phyloP scores from a whole-genome alignment of 2,329 filamentous ascomycete genomes.

The Davidsoniella eucalypti region DNA sequence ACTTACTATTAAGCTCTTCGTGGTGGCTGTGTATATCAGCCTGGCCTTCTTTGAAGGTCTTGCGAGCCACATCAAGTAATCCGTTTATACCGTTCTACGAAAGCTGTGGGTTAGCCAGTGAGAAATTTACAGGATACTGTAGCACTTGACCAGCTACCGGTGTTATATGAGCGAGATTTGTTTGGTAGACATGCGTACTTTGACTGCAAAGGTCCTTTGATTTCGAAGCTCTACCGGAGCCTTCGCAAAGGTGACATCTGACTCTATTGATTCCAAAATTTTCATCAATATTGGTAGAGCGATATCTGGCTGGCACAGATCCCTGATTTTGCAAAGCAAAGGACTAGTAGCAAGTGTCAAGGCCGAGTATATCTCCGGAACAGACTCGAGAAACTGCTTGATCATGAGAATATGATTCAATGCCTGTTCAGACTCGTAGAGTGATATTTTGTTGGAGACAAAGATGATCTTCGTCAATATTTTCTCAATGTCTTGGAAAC shows the following conservation, averaged over 20 bases:
- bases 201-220: conserved; percentile 80
- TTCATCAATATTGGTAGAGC: conserved; percentile 43
- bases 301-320: conserved; percentile 49
- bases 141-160: no score
- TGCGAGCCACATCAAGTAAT: conserved; percentile 72
- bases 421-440: conserved; percentile 58
- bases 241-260: conserved; percentile 62
- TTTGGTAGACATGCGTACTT: conserved; percentile 26
- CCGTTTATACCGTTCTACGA: conserved; percentile 59
- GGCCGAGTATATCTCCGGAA: conserved; percentile 51
- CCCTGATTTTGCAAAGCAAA: conserved; percentile 50
- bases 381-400: conserved; percentile 60
- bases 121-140: not conserved
- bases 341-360: conserved; percentile 46
- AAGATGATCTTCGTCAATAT: conserved; percentile 50
- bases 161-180: not conserved
- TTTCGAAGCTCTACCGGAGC: conserved; percentile 74
- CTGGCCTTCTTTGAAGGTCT: conserved; percentile 78
- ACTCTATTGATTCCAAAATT: conserved; percentile 58
- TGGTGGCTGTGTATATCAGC: conserved; percentile 61
- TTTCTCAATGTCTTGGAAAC: conserved; percentile 64
- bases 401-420: conserved; percentile 78
- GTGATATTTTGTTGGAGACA: conserved; percentile 47
- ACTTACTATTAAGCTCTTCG: conserved; percentile 45
- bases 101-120: not conserved